These are phyloP conservation scores for Ophiostoma sp. DNA, from an alignment of 2,329 filamentous ascomycete genomes.

Conservation along the genomic window DNA sequence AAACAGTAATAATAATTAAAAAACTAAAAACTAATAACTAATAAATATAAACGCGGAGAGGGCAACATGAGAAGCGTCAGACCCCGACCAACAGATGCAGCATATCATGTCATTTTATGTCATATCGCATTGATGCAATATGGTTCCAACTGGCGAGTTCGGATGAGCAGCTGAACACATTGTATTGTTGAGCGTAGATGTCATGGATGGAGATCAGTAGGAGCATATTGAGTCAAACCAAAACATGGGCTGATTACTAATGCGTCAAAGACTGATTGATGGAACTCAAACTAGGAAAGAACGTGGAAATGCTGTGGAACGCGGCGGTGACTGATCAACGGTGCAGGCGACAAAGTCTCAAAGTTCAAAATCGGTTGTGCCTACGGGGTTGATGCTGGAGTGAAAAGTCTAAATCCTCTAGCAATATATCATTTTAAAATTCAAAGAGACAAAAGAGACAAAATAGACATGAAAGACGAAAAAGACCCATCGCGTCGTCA, in stretches of 20 bases:
- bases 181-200: neutral
- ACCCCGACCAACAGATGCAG: neutral
- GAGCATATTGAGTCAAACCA: no score
- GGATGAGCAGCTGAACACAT: neutral
- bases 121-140: neutral
- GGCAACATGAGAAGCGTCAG: neutral
- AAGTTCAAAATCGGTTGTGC: no score
- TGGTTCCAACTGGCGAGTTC: neutral
- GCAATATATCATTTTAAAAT: conserved; percentile 1
- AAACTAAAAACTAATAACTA: no score
- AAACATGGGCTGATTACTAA: neutral
- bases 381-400: neutral
- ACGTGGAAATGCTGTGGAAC: conserved; percentile 9
- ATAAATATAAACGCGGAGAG: neutral
- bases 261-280: neutral
- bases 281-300: neutral
- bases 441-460: conserved; percentile 8
- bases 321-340: neutral
- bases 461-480: conserved; percentile 4
- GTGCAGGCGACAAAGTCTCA: neutral
- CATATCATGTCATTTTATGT: neutral
- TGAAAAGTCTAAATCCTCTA: conserved; percentile 2
- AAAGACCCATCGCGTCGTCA: conserved; percentile 7
- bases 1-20: no score
- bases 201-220: no score